phyloP scores from a whole-genome alignment of 148 eudicot species.

The Rhododendron ovatum region DNA sequence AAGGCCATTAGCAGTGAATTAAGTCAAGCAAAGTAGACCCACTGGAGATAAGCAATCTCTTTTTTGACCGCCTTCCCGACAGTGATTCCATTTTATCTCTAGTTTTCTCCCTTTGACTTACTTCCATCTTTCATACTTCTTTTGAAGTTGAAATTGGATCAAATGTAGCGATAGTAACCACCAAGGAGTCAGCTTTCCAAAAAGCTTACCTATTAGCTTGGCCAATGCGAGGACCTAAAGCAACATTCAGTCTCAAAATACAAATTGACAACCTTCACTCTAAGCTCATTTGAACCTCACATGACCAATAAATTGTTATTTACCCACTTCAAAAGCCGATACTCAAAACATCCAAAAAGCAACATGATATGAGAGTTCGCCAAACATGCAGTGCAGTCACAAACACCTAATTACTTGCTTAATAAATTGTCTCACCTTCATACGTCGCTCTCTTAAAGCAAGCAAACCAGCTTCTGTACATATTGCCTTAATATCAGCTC shows the following conservation, averaged over 20 bases:
- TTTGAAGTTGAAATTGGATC: neutral
- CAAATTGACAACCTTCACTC: neutral
- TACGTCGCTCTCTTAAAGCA: slow-evolving; percentile 91
- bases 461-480: slow-evolving; percentile 98
- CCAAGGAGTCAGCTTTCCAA: neutral
- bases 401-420: neutral
- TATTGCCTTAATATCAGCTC: slow-evolving; percentile 97
- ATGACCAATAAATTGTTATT: neutral
- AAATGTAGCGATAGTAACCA: neutral
- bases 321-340: neutral
- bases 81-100: neutral
- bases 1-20: neutral
- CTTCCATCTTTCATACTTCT: neutral
- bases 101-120: neutral
- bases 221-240: neutral
- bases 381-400: neutral
- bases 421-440: slow-evolving; percentile 59
- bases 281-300: neutral
- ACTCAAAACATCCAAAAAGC: neutral
- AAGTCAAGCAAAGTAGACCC: neutral
- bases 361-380: neutral
- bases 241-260: neutral
- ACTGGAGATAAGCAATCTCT: neutral
- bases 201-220: neutral
- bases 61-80: no score